These are phyloP conservation scores for Chrysosphaeria jannelii DNA, from an alignment of 2,329 filamentous ascomycete genomes.

Conservation along the genomic window DNA sequence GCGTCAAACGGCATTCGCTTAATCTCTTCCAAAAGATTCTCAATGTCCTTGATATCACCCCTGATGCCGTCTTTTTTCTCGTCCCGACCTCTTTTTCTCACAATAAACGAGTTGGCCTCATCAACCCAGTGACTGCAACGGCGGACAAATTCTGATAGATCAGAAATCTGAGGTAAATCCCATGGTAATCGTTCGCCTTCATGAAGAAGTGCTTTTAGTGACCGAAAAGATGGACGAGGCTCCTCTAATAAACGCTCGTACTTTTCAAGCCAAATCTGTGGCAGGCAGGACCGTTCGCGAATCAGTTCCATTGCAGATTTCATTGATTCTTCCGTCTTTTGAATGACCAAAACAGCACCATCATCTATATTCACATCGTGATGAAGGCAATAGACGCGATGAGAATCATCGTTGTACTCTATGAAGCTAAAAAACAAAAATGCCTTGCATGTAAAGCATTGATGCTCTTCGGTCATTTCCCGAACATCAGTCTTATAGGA, in stretches of 20 bases:
- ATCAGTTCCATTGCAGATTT: conserved; percentile 42
- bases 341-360: too few species aligned
- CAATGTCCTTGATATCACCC: conserved; percentile 68
- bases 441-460: conserved; percentile 73
- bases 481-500: conserved; percentile 17
- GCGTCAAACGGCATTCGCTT: conserved; percentile 80
- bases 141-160: conserved; percentile 71
- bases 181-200: conserved; percentile 94
- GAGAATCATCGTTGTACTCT: too few species aligned
- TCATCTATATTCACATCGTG: conserved; percentile 52
- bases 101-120: conserved; percentile 84
- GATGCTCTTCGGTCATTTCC: conserved; percentile 84
- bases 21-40: conserved; percentile 54
- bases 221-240: conserved; percentile 58
- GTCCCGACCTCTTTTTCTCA: conserved; percentile 42
- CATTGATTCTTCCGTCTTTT: too few species aligned
- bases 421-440: conserved; percentile 77
- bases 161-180: conserved; percentile 52
- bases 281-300: conserved; percentile 57
- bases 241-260: conserved; percentile 66
- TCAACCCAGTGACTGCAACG: conserved; percentile 95
- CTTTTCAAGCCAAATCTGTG: conserved; percentile 75
- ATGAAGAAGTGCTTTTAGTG: conserved; percentile 51
- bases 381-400: conserved; percentile 50
- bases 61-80: conserved; percentile 58